Evolutionary conservation across 176 grass and related monocot genomes (phyloP).

Genomic region (Secale cereale): DNA sequence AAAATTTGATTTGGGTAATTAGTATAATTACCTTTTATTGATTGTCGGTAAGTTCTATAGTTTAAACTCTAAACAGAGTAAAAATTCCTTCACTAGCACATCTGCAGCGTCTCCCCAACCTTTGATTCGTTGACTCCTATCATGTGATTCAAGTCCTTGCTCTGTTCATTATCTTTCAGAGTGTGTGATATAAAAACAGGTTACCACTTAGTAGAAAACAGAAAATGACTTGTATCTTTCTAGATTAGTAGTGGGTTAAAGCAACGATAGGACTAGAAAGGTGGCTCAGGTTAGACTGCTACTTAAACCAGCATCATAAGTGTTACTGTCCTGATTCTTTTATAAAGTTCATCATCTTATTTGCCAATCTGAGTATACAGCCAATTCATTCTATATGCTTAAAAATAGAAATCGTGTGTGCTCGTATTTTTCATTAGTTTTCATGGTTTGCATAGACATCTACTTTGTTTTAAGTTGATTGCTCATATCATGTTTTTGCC

Average conservation of each 20-base stretch:
- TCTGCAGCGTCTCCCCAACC: not conserved
- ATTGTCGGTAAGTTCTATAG: not conserved
- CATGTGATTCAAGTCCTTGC: not conserved
- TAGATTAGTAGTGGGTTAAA: not conserved
- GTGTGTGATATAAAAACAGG: not conserved
- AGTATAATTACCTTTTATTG: constrained; percentile 10
- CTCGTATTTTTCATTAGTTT: not conserved
- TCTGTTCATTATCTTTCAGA: constrained; percentile 1
- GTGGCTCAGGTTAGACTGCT: not conserved
- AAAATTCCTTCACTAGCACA: constrained; percentile 9
- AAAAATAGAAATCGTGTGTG: not conserved
- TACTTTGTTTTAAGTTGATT: not conserved
- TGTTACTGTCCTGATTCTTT: not conserved
- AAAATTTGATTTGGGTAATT: not conserved
- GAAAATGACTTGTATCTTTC: not conserved
- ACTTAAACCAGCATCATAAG: not conserved
- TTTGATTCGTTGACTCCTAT: constrained; percentile 4
- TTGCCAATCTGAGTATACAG: not conserved
- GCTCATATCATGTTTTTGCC: not conserved
- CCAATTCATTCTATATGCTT: not conserved
- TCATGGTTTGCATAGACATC: not conserved
- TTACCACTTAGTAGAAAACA: not conserved
- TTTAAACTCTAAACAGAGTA: not conserved
- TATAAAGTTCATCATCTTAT: constrained; percentile 2
- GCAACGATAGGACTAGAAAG: not conserved